A percentile compares a stretch with the other conserved stretches of the same genome.
These are phyloP conservation scores for Emmonsiellopsis sp. DNA, from an alignment of 2,329 filamentous ascomycete species.

Conservation along the genomic window DNA sequence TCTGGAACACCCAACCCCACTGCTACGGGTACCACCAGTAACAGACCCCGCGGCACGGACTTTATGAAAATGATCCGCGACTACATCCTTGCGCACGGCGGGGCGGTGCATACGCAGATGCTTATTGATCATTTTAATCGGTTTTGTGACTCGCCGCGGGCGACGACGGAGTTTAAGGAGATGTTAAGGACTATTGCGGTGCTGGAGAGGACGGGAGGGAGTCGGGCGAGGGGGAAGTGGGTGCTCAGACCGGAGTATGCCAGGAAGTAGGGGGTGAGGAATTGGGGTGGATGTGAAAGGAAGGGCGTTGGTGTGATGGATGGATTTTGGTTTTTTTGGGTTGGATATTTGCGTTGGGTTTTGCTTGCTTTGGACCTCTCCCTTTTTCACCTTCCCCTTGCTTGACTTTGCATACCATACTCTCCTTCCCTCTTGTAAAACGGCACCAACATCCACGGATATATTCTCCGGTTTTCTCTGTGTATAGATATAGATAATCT, in stretches of 20 bases:
- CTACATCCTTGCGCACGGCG: slow-evolving; percentile 70
- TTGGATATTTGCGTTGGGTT: no score
- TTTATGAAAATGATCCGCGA: slow-evolving; percentile 65
- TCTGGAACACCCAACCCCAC: slow-evolving; percentile 25
- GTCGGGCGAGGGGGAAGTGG: slow-evolving; percentile 47
- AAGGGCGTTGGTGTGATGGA: not conserved
- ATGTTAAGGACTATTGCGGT: slow-evolving; percentile 69
- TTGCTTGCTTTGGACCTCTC: not conserved
- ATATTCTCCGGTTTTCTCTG: no score
- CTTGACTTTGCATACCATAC: no score
- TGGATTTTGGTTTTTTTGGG: not conserved
- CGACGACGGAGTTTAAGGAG: slow-evolving; percentile 71
- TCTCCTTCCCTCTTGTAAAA: no score
- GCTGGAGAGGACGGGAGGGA: slow-evolving; percentile 48
- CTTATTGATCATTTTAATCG: slow-evolving; percentile 84
- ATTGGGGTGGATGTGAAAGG: not conserved
- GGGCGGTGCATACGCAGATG: slow-evolving; percentile 71
- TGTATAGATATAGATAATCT: no score
- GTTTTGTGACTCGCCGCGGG: slow-evolving; percentile 59
- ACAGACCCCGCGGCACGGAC: slow-evolving; percentile 45
- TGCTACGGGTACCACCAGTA: not conserved
- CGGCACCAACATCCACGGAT: no score
- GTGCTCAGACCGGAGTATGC: slow-evolving; percentile 50
- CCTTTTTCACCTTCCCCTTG: not conserved
- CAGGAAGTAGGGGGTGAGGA: slow-evolving; percentile 4